phyloP scores from a whole-genome alignment of 345 rosid species.

The Euphorbia lathyris region DNA sequence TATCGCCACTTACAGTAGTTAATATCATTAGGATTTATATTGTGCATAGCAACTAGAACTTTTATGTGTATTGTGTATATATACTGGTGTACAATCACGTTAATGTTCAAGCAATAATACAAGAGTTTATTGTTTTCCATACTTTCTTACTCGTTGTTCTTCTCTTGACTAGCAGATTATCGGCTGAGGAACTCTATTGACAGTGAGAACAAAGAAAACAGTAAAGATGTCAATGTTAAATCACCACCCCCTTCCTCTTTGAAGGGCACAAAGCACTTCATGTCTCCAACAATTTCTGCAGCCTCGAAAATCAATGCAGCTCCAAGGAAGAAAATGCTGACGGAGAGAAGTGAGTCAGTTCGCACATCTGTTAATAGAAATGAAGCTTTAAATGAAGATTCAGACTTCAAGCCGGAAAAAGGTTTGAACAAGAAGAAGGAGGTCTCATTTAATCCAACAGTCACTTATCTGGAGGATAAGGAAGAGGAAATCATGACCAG shows the following conservation, averaged over 20 bases:
- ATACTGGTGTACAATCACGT: no score
- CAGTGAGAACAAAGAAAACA: slow-evolving; percentile 65
- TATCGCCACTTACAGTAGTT: no score
- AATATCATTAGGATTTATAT: no score
- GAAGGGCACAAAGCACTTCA: slow-evolving; percentile 64
- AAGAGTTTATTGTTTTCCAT: neutral
- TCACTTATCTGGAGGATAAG: slow-evolving; percentile 32
- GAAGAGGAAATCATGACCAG: slow-evolving; percentile 8
- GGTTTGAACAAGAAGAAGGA: slow-evolving; percentile 26
- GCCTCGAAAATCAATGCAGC: slow-evolving; percentile 68
- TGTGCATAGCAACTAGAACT: no score
- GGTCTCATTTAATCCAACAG: slow-evolving; percentile 34
- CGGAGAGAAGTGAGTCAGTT: slow-evolving; percentile 52
- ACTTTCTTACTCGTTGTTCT: neutral
- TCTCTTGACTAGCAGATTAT: slow-evolving; percentile 30
- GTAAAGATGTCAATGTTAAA: slow-evolving; percentile 35
- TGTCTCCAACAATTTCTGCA: slow-evolving; percentile 88
- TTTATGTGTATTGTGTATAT: no score
- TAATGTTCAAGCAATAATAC: no score
- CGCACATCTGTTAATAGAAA: slow-evolving; percentile 44
- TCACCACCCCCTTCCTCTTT: slow-evolving; percentile 40
- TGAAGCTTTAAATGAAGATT: slow-evolving; percentile 36
- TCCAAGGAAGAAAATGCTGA: slow-evolving; percentile 69
- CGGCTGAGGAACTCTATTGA: slow-evolving; percentile 44
- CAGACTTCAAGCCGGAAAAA: slow-evolving; percentile 21